These are phyloP conservation scores for Zymoseptoria brevis DNA, from an alignment of 2,329 filamentous ascomycete species.

Conservation along the genomic window DNA sequence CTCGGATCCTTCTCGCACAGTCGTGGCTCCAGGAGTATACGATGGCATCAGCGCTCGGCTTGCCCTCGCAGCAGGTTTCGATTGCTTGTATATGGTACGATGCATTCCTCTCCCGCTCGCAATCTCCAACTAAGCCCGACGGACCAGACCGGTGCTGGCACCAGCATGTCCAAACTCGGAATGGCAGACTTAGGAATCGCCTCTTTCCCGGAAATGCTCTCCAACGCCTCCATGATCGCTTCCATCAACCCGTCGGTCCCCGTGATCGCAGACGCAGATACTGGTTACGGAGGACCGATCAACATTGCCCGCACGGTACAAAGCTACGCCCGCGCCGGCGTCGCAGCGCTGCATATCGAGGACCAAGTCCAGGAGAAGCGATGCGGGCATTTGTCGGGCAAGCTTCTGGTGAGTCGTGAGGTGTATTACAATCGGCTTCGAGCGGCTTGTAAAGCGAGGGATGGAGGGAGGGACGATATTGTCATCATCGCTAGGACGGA, in stretches of 20 bases:
- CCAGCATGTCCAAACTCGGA: conserved; percentile 52
- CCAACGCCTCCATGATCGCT: conserved; percentile 58
- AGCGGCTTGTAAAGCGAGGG: conserved; percentile 46
- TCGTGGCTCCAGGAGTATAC: conserved; percentile 59
- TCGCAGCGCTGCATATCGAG: conserved; percentile 55
- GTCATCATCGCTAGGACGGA: conserved; percentile 60
- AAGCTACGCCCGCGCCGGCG: conserved; percentile 38
- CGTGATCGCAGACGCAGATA: conserved; percentile 55
- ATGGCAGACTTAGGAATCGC: conserved; percentile 57
- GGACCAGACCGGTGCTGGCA: conserved; percentile 50
- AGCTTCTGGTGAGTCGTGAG: conserved; percentile 48
- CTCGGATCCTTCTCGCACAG: conserved; percentile 18
- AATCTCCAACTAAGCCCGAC: conserved; percentile 28
- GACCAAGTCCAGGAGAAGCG: conserved; percentile 56
- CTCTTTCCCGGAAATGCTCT: conserved; percentile 54
- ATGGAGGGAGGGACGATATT: conserved; percentile 47
- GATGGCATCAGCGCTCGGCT: conserved; percentile 60
- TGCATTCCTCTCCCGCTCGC: conserved; percentile 32
- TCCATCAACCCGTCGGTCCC: conserved; percentile 48
- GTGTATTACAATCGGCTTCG: conserved; percentile 50
- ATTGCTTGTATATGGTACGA: conserved; percentile 54
- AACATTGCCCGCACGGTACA: conserved; percentile 23
- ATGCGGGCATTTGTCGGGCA: conserved; percentile 56
- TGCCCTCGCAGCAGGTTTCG: conserved; percentile 54
- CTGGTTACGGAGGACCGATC: conserved; percentile 45